Conservation (phyloP, 164 flowering plant species). For the Chloranthus sessilifolius region DNA sequence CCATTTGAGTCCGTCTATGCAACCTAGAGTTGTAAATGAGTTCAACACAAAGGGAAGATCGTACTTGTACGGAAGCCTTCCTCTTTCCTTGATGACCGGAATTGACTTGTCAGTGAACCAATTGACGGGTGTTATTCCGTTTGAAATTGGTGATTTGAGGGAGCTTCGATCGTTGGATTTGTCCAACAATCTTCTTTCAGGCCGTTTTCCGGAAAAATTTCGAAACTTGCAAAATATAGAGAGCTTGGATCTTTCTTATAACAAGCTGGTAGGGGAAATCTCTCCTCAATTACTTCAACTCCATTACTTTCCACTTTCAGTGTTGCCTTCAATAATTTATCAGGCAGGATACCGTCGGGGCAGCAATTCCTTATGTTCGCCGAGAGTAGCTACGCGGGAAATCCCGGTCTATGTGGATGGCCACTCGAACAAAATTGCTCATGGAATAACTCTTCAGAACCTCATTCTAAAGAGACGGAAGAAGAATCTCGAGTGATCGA, state of each 20-base stretch:
- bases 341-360: conserved; percentile 1
- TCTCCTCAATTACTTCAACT: neutral
- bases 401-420: conserved; percentile 4
- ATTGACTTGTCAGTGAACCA: conserved; percentile 10
- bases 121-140: conserved; percentile 4
- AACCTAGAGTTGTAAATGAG: neutral
- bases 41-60: neutral
- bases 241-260: conserved; percentile 9
- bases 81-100: conserved; percentile 5
- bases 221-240: neutral
- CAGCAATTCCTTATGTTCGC: neutral
- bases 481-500: neutral
- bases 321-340: conserved; percentile 8
- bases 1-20: no score
- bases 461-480: neutral
- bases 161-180: conserved; percentile 2
- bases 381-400: neutral
- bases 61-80: neutral
- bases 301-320: neutral
- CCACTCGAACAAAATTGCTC: neutral
- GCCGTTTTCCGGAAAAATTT: conserved; percentile 6
- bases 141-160: conserved; percentile 2
- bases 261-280: conserved; percentile 4
- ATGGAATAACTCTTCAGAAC: neutral
- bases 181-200: conserved; percentile 5